A percentile compares a stretch with the other conserved stretches of the same genome.
phyloP scores from a whole-genome alignment of 768 basidiomycete species.

The Phaeolepiota aurea region DNA sequence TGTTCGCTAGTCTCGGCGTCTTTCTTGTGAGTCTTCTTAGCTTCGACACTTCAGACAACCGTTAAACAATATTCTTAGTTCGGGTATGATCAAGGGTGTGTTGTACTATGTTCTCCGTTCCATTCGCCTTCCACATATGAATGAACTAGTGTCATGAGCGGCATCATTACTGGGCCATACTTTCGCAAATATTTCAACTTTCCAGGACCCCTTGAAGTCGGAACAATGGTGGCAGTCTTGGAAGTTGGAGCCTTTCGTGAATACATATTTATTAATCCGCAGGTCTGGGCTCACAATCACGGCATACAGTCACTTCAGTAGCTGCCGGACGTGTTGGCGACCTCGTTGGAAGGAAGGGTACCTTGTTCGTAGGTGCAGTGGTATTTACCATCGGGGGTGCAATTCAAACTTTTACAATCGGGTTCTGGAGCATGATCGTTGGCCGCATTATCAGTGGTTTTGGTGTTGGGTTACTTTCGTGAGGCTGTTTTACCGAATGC shows the following conservation, averaged over 20 bases:
- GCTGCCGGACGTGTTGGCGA: constrained; percentile 88
- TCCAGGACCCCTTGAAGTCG: constrained; percentile 65
- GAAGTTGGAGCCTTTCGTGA: constrained; percentile 87
- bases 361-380: constrained; percentile 74
- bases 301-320: constrained; percentile 68
- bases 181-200: constrained; percentile 78
- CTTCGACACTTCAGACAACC: neutral
- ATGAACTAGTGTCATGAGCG: constrained; percentile 71
- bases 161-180: constrained; percentile 83
- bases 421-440: constrained; percentile 74
- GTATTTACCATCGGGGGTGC: constrained; percentile 84
- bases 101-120: too few relatives aligned
- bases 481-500: constrained; percentile 26
- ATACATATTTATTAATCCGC: constrained; percentile 20
- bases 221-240: constrained; percentile 94
- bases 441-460: constrained; percentile 81
- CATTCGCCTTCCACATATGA: constrained; percentile 8
- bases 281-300: neutral
- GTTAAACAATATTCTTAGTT: constrained; percentile 34
- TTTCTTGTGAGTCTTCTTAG: constrained; percentile 63
- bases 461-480: constrained; percentile 88
- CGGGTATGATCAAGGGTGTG: constrained; percentile 82
- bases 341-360: constrained; percentile 75
- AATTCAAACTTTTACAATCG: constrained; percentile 75
- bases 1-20: constrained; percentile 79